A percentile compares a stretch with the other conserved stretches of the same genome.
phyloP scores from a whole-genome alignment of 257 asterid species.

The Henckelia pumila region DNA sequence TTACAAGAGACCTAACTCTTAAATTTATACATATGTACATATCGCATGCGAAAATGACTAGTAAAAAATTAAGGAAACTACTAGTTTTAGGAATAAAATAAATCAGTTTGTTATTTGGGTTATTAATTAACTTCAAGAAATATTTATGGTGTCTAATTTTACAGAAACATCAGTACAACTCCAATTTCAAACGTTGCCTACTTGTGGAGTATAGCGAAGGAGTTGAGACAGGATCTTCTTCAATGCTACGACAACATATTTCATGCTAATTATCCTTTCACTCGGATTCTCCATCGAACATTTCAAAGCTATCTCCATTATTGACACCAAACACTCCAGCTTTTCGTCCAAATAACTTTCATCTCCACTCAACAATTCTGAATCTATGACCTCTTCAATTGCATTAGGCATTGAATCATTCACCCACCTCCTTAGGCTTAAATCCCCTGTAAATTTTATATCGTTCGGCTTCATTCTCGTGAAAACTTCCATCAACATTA shows the following conservation, averaged over 20 bases:
- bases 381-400: constrained; percentile 12
- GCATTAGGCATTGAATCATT: constrained; percentile 11
- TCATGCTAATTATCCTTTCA: constrained; percentile 14
- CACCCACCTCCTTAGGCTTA: constrained; percentile 21
- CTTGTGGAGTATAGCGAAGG: not conserved
- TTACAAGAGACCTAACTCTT: too few relatives aligned
- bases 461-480: constrained; percentile 26
- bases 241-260: constrained; percentile 19
- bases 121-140: too few relatives aligned
- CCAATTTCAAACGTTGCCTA: too few relatives aligned
- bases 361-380: constrained; percentile 18
- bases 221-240: constrained; percentile 17
- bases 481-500: constrained; percentile 33
- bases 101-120: too few relatives aligned
- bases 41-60: too few relatives aligned
- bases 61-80: too few relatives aligned
- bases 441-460: constrained; percentile 14
- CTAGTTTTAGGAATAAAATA: too few relatives aligned
- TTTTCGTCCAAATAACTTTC: not conserved
- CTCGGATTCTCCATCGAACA: constrained; percentile 19
- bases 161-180: too few relatives aligned
- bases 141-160: too few relatives aligned
- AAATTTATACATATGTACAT: too few relatives aligned
- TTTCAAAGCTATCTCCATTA: constrained; percentile 21
- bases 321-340: constrained; percentile 17